Evolutionary conservation across 495 filamentous ascomycete species (phyloP).

Genomic region (Penicillium silybi): DNA sequence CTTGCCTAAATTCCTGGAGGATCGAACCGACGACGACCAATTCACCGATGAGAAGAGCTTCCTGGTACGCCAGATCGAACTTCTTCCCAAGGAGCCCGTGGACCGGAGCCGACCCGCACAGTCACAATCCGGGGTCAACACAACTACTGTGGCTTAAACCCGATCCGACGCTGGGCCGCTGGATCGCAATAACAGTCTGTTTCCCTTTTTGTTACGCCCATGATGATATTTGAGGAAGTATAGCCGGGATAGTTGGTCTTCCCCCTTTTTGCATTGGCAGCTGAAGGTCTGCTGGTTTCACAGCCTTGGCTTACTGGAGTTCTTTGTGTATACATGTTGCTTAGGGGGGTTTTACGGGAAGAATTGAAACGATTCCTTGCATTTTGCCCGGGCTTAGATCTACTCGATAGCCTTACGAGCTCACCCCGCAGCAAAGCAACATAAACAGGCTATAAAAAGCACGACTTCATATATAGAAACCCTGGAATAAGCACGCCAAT

Average conservation of each 20-base stretch:
- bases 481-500: neutral
- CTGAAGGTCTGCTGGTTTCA: slow-evolving; percentile 13
- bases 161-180: slow-evolving; percentile 13
- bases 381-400: neutral
- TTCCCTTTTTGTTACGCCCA: slow-evolving; percentile 3
- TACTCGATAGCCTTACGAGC: neutral
- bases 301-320: slow-evolving; percentile 18
- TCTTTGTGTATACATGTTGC: slow-evolving; percentile 12
- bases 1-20: slow-evolving; percentile 85
- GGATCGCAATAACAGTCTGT: slow-evolving; percentile 6
- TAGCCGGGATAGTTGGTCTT: neutral
- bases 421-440: neutral
- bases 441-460: neutral
- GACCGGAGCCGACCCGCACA: slow-evolving; percentile 38
- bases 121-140: slow-evolving; percentile 33
- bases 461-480: neutral
- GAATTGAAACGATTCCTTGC: slow-evolving; percentile 11
- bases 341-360: neutral
- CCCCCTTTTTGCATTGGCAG: slow-evolving; percentile 18
- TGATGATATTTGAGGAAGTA: slow-evolving; percentile 6
- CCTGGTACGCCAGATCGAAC: slow-evolving; percentile 87
- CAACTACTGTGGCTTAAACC: slow-evolving; percentile 30
- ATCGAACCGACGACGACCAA: slow-evolving; percentile 95
- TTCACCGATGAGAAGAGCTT: slow-evolving; percentile 98
- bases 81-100: slow-evolving; percentile 65